These are phyloP conservation scores for Heterobasidion occidentale DNA, from an alignment of 1,284 basidiomycete species.

Conservation along the genomic window DNA sequence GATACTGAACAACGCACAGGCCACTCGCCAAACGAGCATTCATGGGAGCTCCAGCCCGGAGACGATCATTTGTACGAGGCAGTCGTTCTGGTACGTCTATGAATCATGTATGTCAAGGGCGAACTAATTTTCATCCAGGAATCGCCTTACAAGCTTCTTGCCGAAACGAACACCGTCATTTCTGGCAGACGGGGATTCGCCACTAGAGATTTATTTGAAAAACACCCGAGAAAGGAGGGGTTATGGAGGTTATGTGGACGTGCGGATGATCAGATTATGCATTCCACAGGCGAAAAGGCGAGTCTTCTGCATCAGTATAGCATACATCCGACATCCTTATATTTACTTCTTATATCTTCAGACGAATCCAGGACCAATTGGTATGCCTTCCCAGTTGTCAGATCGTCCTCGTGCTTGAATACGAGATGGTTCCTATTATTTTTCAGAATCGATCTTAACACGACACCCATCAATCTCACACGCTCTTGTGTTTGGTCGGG, in stretches of 20 bases:
- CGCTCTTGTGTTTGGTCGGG: conserved; percentile 32
- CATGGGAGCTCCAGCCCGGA: neutral
- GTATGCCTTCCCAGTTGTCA: neutral
- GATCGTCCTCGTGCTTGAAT: neutral
- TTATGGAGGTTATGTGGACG: conserved; percentile 16
- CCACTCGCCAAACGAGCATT: neutral
- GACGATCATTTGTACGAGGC: neutral
- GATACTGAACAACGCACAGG: neutral
- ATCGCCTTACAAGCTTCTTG: neutral
- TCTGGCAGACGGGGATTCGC: neutral
- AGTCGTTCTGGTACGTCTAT: neutral
- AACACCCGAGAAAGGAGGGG: conserved; percentile 17
- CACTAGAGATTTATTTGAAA: conserved; percentile 17
- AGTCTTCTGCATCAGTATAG: neutral
- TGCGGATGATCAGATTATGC: conserved; percentile 16
- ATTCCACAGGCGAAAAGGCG: conserved; percentile 26
- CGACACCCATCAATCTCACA: conserved; percentile 20
- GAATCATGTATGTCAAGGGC: neutral
- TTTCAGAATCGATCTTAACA: conserved; percentile 19
- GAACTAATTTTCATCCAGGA: neutral
- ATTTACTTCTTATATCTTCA: neutral
- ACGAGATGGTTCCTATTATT: neutral
- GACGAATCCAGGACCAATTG: conserved; percentile 17
- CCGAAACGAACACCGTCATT: neutral
- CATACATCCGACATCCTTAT: neutral